Evolutionary conservation across 805 yeast species (phyloP).

Genomic region (Zygotorulaspora danielsina): DNA sequence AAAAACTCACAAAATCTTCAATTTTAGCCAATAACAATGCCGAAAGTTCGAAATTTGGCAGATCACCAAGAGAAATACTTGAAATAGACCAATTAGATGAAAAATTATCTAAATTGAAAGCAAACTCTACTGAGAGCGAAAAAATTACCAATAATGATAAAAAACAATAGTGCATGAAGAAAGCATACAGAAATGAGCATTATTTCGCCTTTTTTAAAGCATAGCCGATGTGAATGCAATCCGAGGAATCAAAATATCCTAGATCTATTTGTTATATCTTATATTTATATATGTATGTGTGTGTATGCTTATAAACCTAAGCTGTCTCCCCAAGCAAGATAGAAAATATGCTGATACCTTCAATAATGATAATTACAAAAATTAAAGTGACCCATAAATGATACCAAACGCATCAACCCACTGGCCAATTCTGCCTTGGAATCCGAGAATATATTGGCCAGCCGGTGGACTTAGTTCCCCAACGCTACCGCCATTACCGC

Average conservation of each 20-base stretch:
- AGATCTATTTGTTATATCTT: too few relatives aligned
- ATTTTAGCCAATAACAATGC: conserved; percentile 9
- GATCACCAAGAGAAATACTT: conserved; percentile 15
- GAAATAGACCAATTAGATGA: conserved; percentile 34
- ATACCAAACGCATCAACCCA: conserved; percentile 80
- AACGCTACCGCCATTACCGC: conserved; percentile 63
- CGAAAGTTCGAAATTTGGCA: conserved; percentile 8
- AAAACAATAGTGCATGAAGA: conserved; percentile 5
- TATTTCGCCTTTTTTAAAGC: background rate
- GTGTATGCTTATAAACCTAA: too few relatives aligned
- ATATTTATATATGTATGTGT: too few relatives aligned
- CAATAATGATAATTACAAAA: conserved; percentile 1
- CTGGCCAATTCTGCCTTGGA: conserved; percentile 60
- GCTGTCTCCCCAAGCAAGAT: too few relatives aligned
- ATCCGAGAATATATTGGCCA: conserved; percentile 58
- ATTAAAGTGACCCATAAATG: conserved; percentile 41
- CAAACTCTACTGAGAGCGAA: conserved; percentile 11
- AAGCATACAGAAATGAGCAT: conserved; percentile 2
- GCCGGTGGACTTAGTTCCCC: conserved; percentile 60
- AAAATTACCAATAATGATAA: conserved; percentile 1
- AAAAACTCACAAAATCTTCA: conserved; percentile 11
- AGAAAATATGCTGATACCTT: too few relatives aligned
- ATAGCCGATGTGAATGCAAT: background rate
- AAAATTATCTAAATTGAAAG: conserved; percentile 27
- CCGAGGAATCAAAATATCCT: too few relatives aligned